These are phyloP conservation scores for Metschnikowia orientalis DNA, from an alignment of 805 yeast genomes.

Conservation along the genomic window DNA sequence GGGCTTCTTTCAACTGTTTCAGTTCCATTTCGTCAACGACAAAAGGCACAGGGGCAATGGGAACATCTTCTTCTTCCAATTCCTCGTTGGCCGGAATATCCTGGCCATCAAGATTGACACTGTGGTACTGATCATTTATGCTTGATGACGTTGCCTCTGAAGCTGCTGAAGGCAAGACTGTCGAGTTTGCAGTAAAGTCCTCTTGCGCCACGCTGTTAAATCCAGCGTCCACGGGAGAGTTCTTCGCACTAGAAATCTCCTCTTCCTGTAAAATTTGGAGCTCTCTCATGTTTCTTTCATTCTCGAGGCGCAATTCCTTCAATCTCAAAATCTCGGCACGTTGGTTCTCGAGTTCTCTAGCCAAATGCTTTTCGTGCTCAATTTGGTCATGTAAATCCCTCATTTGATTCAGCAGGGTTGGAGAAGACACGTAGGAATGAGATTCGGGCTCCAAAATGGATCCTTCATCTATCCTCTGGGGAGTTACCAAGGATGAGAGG, in stretches of 20 bases:
- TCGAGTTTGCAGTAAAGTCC: no score
- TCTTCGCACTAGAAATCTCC: slow-evolving; percentile 7
- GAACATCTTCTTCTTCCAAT: slow-evolving; percentile 23
- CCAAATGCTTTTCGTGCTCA: slow-evolving; percentile 35
- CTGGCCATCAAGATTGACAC: no score
- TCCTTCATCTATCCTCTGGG: slow-evolving; percentile 17
- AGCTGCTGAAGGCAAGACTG: no score
- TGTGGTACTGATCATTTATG: no score
- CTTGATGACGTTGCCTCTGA: no score
- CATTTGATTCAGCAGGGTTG: slow-evolving; percentile 14
- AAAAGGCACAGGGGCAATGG: slow-evolving; percentile 16
- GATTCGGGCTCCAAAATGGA: slow-evolving; percentile 24
- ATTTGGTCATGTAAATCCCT: slow-evolving; percentile 32
- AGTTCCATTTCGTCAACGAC: slow-evolving; percentile 24
- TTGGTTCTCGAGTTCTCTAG: slow-evolving; percentile 35
- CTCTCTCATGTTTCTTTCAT: slow-evolving; percentile 24
- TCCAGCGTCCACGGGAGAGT: no score
- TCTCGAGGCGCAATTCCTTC: slow-evolving; percentile 24
- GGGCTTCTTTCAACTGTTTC: slow-evolving; percentile 9
- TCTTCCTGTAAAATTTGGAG: slow-evolving; percentile 16
- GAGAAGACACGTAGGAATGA: not conserved
- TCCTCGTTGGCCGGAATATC: no score
- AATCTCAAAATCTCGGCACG: slow-evolving; percentile 35
- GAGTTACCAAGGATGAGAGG: slow-evolving; percentile 12
- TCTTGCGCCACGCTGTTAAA: no score